Evolutionary conservation across 768 basidiomycete species (phyloP).

Genomic region (Pseudohyphozyma bogoriensis): DNA sequence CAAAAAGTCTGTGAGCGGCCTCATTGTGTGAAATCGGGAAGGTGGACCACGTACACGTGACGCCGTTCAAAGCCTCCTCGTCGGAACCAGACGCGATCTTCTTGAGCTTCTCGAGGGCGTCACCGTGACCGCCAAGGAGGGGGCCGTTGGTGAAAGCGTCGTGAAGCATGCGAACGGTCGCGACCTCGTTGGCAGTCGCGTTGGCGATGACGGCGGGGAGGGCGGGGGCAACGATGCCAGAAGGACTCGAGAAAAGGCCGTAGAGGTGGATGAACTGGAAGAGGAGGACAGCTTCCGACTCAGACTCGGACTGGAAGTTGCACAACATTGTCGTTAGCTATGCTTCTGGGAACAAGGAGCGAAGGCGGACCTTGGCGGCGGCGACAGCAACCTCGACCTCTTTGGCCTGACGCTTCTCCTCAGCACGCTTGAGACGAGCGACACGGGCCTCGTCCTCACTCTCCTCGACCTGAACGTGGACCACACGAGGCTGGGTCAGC

Average conservation of each 20-base stretch:
- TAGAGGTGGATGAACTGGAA: constrained; percentile 35
- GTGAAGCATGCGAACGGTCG: constrained; percentile 26
- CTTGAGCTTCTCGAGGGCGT: constrained; percentile 28
- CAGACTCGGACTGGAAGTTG: constrained; percentile 8
- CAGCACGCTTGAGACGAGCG: background rate
- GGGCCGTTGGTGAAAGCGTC: constrained; percentile 29
- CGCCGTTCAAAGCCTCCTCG: constrained; percentile 28
- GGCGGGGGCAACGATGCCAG: constrained; percentile 18
- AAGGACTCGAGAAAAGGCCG: constrained; percentile 24
- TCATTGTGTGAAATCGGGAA: background rate
- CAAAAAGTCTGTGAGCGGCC: background rate
- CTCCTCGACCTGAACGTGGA: constrained; percentile 26
- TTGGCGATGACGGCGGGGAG: constrained; percentile 27
- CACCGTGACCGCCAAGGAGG: constrained; percentile 26
- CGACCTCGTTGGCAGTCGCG: constrained; percentile 31
- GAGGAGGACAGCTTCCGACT: constrained; percentile 26
- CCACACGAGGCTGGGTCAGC: constrained; percentile 1
- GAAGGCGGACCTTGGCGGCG: constrained; percentile 23
- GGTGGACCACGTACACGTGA: constrained; percentile 24
- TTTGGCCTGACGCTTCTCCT: constrained; percentile 27
- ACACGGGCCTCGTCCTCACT: constrained; percentile 27
- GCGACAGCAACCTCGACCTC: constrained; percentile 27
- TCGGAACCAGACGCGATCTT: constrained; percentile 15
- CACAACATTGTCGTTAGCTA: background rate
- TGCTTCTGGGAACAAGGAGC: background rate